phyloP scores from a whole-genome alignment of 768 basidiomycete genomes.

The Boletellus ananas region DNA sequence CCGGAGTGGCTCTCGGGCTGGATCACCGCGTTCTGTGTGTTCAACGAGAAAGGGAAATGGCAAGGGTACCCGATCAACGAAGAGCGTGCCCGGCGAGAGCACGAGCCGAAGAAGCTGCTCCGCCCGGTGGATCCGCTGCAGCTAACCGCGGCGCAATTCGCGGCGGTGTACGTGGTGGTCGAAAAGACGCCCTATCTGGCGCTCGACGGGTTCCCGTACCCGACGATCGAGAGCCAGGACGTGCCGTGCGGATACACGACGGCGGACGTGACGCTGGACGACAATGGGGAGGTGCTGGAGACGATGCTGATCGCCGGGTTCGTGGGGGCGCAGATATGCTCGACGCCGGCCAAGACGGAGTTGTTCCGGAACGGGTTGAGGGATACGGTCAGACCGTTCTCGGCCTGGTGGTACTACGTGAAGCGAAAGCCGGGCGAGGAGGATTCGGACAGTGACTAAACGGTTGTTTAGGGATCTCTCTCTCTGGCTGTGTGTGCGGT shows the following conservation, averaged over 20 bases:
- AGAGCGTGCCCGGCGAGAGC: conserved; percentile 24
- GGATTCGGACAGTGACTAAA: background rate
- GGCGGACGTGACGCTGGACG: conserved; percentile 27
- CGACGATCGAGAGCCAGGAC: conserved; percentile 25
- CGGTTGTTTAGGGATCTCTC: background rate
- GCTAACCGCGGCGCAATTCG: conserved; percentile 24
- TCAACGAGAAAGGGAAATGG: conserved; percentile 31
- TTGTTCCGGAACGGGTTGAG: conserved; percentile 28
- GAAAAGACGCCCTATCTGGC: conserved; percentile 19
- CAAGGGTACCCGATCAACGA: conserved; percentile 29
- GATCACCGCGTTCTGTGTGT: conserved; percentile 38
- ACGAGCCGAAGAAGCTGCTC: conserved; percentile 31
- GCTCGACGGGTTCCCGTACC: conserved; percentile 29
- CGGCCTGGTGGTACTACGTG: conserved; percentile 32
- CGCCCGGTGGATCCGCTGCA: conserved; percentile 27
- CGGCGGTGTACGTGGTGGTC: conserved; percentile 22
- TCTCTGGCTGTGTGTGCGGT: background rate
- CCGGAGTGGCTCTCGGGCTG: conserved; percentile 36
- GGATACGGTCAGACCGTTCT: conserved; percentile 30
- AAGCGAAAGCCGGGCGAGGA: background rate
- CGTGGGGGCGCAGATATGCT: conserved; percentile 28
- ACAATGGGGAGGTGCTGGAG: conserved; percentile 22
- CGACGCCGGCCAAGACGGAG: conserved; percentile 25
- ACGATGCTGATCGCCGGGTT: conserved; percentile 30
- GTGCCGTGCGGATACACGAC: conserved; percentile 30